These are phyloP conservation scores for Spiromastix sp. DNA, from an alignment of 2,329 filamentous ascomycete genomes.

Conservation along the genomic window DNA sequence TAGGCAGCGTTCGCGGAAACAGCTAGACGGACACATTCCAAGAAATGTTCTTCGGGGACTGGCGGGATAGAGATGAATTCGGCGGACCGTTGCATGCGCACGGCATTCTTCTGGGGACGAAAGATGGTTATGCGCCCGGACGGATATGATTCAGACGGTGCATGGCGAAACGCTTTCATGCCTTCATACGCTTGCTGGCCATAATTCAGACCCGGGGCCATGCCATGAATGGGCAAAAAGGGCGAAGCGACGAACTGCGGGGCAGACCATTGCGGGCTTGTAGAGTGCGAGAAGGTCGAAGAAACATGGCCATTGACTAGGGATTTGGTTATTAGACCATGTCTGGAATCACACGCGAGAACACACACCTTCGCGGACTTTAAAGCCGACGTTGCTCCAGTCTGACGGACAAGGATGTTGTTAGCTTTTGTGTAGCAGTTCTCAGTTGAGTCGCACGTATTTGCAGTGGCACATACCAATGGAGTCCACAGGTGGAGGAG, in stretches of 20 bases:
- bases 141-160: conserved; percentile 37
- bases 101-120: conserved; percentile 75
- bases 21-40: conserved; percentile 65
- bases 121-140: conserved; percentile 70
- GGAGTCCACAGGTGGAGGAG: conserved; percentile 65
- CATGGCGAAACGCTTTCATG: conserved; percentile 82
- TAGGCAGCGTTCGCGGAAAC: conserved; percentile 82
- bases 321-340: neutral
- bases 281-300: conserved; percentile 66
- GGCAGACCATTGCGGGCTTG: conserved; percentile 61
- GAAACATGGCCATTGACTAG: conserved; percentile 90
- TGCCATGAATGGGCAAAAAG: conserved; percentile 80
- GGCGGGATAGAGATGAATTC: conserved; percentile 73
- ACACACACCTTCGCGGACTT: conserved; percentile 68
- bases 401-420: too few species aligned
- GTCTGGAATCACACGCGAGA: neutral
- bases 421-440: too few species aligned
- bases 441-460: too few species aligned
- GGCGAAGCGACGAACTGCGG: conserved; percentile 75
- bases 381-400: conserved; percentile 90
- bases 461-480: conserved; percentile 53
- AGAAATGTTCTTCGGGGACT: conserved; percentile 66
- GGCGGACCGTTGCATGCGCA: conserved; percentile 74
- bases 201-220: conserved; percentile 93
- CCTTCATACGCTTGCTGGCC: conserved; percentile 97